A percentile compares a stretch with the other conserved stretches of the same genome.
Conservation (phyloP, 306 rosid genomes). For the Rosa rugosa region DNA sequence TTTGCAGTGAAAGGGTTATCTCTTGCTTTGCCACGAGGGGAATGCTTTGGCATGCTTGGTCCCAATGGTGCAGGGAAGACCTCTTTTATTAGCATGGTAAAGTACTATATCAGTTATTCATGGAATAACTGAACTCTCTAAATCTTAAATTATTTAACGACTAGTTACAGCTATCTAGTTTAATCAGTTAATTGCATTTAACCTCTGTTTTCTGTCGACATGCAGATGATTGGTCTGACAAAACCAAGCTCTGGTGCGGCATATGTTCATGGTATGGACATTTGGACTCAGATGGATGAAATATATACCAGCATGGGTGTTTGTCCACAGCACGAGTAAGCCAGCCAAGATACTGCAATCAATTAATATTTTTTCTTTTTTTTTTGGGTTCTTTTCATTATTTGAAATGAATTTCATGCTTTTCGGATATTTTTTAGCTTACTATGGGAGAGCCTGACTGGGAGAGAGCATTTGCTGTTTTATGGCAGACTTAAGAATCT, state of each 20-base stretch:
- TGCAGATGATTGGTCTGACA: constrained; percentile 84
- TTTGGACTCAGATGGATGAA: constrained; percentile 58
- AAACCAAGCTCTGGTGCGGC: constrained; percentile 78
- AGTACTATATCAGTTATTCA: constrained; percentile 22
- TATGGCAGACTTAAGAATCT: constrained; percentile 93
- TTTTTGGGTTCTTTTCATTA: background rate
- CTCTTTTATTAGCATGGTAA: constrained; percentile 85
- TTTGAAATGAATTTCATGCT: background rate
- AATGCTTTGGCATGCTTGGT: constrained; percentile 96
- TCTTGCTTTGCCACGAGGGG: constrained; percentile 79
- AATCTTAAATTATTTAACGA: background rate
- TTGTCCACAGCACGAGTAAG: constrained; percentile 92
- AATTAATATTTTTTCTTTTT: background rate
- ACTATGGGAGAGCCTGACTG: constrained; percentile 84
- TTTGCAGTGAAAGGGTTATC: constrained; percentile 80
- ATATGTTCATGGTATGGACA: constrained; percentile 74
- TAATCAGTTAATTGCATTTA: background rate
- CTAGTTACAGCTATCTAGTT: background rate
- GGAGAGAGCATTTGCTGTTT: constrained; percentile 86
- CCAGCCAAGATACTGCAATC: background rate
- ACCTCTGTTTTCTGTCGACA: background rate
- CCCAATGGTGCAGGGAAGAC: constrained; percentile 97
- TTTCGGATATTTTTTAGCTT: constrained; percentile 44
- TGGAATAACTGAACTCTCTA: background rate
- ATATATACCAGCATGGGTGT: constrained; percentile 94